phyloP scores from a whole-genome alignment of 306 rosid genomes.

The Inga oerstediana region DNA sequence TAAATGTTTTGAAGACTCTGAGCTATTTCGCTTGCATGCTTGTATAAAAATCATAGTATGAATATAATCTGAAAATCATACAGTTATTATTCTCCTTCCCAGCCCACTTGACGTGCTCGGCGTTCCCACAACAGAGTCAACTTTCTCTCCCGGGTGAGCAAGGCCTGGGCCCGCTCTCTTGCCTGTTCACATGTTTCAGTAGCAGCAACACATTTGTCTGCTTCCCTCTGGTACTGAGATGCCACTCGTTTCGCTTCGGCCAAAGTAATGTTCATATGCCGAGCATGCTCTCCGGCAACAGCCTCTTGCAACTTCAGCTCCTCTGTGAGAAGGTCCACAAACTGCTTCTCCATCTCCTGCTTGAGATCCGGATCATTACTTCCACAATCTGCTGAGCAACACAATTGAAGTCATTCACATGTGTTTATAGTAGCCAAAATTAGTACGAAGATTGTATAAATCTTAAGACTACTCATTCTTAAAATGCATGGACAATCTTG shows the following conservation, averaged over 20 bases:
- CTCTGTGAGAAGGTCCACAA: constrained; percentile 70
- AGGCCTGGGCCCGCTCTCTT: constrained; percentile 60
- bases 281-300: constrained; percentile 54
- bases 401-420: constrained; percentile 3
- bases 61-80: background rate
- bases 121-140: constrained; percentile 61
- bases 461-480: background rate
- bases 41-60: background rate
- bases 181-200: constrained; percentile 80
- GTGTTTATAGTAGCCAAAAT: background rate
- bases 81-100: constrained; percentile 53
- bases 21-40: constrained; percentile 15
- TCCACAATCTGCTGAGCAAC: constrained; percentile 57
- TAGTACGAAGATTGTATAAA: background rate
- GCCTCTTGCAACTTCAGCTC: constrained; percentile 72
- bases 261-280: constrained; percentile 70
- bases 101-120: constrained; percentile 68
- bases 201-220: constrained; percentile 72
- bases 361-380: constrained; percentile 70
- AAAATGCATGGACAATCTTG: background rate
- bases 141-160: constrained; percentile 67
- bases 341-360: constrained; percentile 83
- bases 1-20: background rate
- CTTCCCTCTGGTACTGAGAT: constrained; percentile 75
- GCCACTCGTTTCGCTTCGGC: constrained; percentile 71